Evolutionary conservation across 768 basidiomycete genomes (phyloP), one percentile per base, ranked within the genome.

Genomic region (Lyophyllum decastes): DNA sequence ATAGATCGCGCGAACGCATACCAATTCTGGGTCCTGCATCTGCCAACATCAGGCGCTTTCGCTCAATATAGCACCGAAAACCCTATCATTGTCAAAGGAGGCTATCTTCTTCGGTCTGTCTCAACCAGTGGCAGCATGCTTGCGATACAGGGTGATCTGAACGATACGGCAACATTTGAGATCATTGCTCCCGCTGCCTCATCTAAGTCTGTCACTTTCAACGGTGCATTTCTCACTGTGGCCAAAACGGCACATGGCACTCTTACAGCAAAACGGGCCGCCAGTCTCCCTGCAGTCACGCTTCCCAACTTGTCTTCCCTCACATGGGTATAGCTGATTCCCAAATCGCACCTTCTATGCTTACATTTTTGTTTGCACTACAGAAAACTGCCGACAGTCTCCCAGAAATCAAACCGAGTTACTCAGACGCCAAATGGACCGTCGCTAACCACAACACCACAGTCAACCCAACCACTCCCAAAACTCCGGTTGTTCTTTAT

Each of bases 1-100:
- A 24, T 50, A 82, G 82, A 83, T 62, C 80, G 79, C 35, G 66
- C 69, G 40, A 79, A 73, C 33, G 82, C 82, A 4, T 82, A 82
- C 56, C 71, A 80, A 54, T 81, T 80, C 65, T 82, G 82, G 81
- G 74, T 80, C 27, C 67, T 82, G 58, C 74, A 82, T 52, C 79
- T 75, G 0, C 72, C 75, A 19, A 67, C 75, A 11, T 60, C 64
- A 2, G 76, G 78, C 24, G 51, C 70, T 14, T 76, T 77, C 44
- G 68, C 72, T 26, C 64, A 68, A 16, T 79, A 72, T 50, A 75
- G 65, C 54, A 80, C 73, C 5, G 63, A 75, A 38, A 74, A 78
- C 60, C 75, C 81, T 1, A 73, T 81, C 47, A 73, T 80, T 44
- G 69, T 82, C 34, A 80, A 78, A 62, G 80, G 81, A 54, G 79